Base-by-base conservation (phyloP, 2,329 filamentous ascomycete genomes). In the Penicillium sp. region DNA sequence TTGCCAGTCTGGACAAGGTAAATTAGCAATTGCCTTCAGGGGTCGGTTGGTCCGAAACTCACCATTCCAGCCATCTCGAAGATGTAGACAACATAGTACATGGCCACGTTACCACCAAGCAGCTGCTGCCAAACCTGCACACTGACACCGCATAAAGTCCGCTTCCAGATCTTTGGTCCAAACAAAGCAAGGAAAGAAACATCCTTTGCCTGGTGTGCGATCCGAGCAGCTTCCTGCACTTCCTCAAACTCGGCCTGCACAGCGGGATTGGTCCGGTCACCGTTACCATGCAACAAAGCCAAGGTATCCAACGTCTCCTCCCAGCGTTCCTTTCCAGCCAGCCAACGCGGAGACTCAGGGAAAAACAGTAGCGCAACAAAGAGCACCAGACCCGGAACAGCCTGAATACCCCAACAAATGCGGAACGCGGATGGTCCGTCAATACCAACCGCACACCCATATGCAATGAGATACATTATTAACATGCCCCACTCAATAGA, bases 391-490 rank as follows among this genome's bases (percentile, higher is more conserved):
- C 80, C 84, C 0, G 85, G 85, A 43, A 88, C 70, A 57, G 85
- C 85, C 64, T 88, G 86, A 5, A 86, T 76, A 42, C 83, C 85
- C 85, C 86, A 88, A 19, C 85, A 83, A 2, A 85, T 80, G 14
- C 86, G 76, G 74, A 85, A 86, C 4, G 81, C 77, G 1, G 78
- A 75, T 0, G 76, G 66, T 6, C 79, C 76, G 0, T 70, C 54
- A 1, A 74, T 62, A 3, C 71, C 69, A 10, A 72, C 61, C 7
- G 67, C 68, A 46, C 73, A 76, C 14, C 74, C 74, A 53, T 76
- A 75, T 8, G 74, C 74, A 45, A 78, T 71, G 50, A 78, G 57
- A 54, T 75, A 78, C 76, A 78, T 78, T 57, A 78, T 76, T 23
- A 78, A 55, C 19, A 78, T 78, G 55, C 72, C 72, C 71, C 75